phyloP scores from a whole-genome alignment of 176 grass and related monocot species.

The Phoenix roebelenii region DNA sequence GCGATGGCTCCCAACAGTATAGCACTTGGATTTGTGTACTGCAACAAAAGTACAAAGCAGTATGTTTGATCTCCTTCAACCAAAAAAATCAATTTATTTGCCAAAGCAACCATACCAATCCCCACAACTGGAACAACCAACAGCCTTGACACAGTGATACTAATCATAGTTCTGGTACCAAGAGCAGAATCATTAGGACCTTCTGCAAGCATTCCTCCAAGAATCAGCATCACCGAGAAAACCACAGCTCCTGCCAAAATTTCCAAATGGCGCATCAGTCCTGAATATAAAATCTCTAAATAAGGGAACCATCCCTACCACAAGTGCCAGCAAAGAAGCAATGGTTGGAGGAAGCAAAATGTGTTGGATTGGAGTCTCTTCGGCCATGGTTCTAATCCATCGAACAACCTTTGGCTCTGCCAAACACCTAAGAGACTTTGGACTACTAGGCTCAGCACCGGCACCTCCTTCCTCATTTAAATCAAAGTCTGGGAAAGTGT shows the following conservation, averaged over 20 bases:
- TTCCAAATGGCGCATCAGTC: slow-evolving; percentile 57
- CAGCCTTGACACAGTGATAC: slow-evolving; percentile 69
- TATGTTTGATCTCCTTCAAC: slow-evolving; percentile 67
- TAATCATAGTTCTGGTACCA: slow-evolving; percentile 54
- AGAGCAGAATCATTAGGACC: slow-evolving; percentile 77
- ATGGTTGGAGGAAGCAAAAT: slow-evolving; percentile 87
- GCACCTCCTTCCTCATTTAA: slow-evolving; percentile 37
- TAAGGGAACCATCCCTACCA: slow-evolving; percentile 66
- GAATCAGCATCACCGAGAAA: slow-evolving; percentile 76
- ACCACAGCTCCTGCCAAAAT: slow-evolving; percentile 78
- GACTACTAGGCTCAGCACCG: slow-evolving; percentile 50
- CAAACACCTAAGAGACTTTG: slow-evolving; percentile 66
- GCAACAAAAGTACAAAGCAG: slow-evolving; percentile 70
- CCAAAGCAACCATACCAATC: slow-evolving; percentile 68
- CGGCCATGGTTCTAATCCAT: slow-evolving; percentile 77
- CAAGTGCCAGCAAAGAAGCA: slow-evolving; percentile 68
- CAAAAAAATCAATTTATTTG: slow-evolving; percentile 59
- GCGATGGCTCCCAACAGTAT: slow-evolving; percentile 88
- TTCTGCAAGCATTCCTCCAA: slow-evolving; percentile 87
- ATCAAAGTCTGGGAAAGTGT: slow-evolving; percentile 63
- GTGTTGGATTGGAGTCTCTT: slow-evolving; percentile 83
- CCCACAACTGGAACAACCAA: slow-evolving; percentile 73
- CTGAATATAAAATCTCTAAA: slow-evolving; percentile 63
- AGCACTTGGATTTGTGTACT: slow-evolving; percentile 75
- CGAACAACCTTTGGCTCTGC: slow-evolving; percentile 75